These are phyloP conservation scores for Nitzschia sp. DNA, from an alignment of 108 stramenopile species.

Conservation along the genomic window DNA sequence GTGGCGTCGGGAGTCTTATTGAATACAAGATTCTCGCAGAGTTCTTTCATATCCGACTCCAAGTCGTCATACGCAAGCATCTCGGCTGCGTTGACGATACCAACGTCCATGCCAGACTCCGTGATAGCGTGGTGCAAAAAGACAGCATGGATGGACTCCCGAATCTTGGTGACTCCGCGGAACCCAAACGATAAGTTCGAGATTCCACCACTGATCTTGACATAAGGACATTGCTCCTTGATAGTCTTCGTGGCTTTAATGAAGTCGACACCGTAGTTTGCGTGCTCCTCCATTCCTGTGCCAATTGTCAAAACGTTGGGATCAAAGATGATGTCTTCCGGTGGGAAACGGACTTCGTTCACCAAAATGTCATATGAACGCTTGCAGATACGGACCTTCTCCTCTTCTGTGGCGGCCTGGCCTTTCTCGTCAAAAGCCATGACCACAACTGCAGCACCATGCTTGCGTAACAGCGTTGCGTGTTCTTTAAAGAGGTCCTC, in stretches of 20 bases:
- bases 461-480: conserved; percentile 92
- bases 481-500: conserved; percentile 97
- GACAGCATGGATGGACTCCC: conserved; percentile 98
- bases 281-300: conserved; percentile 98
- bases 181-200: conserved; percentile 99
- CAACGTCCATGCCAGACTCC: conserved; percentile 99
- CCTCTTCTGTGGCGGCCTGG: conserved; percentile 95
- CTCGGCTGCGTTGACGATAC: conserved; percentile 98
- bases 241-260: conserved; percentile 93
- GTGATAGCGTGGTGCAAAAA: conserved; percentile 94
- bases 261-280: conserved; percentile 98
- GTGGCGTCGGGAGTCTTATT: conserved; percentile 89
- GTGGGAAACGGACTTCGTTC: conserved; percentile 94
- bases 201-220: conserved; percentile 97
- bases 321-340: conserved; percentile 99
- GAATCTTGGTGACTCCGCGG: conserved; percentile 94
- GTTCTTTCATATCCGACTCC: conserved; percentile 76
- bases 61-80: conserved; percentile 87
- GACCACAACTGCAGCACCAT: conserved; percentile 98
- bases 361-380: conserved; percentile 98
- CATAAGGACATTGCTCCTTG: conserved; percentile 96
- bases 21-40: conserved; percentile 88
- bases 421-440: conserved; percentile 99
- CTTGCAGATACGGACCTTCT: conserved; percentile 99
- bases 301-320: conserved; percentile 99